These are phyloP conservation scores for Uncinocarpus reesii DNA, from an alignment of 2,329 filamentous ascomycete genomes.

Conservation along the genomic window DNA sequence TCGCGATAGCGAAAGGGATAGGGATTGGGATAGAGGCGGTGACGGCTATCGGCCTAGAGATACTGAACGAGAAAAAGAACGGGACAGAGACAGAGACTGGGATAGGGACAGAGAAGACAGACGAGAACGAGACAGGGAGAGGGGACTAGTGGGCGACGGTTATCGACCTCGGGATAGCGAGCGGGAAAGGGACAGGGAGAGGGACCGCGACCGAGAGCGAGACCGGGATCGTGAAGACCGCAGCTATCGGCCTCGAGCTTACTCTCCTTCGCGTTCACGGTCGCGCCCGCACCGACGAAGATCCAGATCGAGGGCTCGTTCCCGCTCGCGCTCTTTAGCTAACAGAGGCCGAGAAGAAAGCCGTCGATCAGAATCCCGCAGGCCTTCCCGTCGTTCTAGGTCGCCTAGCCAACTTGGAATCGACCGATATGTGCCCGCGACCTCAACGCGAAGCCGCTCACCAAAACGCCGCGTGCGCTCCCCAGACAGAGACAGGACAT, in stretches of 20 bases:
- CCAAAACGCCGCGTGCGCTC: conserved; percentile 32
- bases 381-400: conserved; percentile 23
- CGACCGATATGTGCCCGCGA: conserved; percentile 36
- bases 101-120: conserved; percentile 15
- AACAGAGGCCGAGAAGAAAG: conserved; percentile 15
- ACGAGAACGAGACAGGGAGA: conserved; percentile 14
- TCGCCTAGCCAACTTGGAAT: conserved; percentile 32
- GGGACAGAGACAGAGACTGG: conserved; percentile 7
- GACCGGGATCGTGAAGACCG: conserved; percentile 17
- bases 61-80: conserved; percentile 14
- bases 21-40: conserved; percentile 12
- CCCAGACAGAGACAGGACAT: conserved; percentile 16
- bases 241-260: conserved; percentile 19
- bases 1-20: conserved; percentile 14
- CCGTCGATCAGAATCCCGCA: conserved; percentile 16
- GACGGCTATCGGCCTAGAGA: conserved; percentile 9
- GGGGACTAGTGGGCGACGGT: conserved; percentile 7
- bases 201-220: conserved; percentile 17
- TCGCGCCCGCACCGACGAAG: conserved; percentile 17
- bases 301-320: conserved; percentile 17
- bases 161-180: conserved; percentile 14
- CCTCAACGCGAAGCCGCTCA: conserved; percentile 33
- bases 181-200: conserved; percentile 15
- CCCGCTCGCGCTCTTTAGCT: conserved; percentile 19
- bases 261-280: conserved; percentile 19